These are phyloP conservation scores for Calendula officinalis DNA, from an alignment of 129 eudicot species.

Conservation along the genomic window DNA sequence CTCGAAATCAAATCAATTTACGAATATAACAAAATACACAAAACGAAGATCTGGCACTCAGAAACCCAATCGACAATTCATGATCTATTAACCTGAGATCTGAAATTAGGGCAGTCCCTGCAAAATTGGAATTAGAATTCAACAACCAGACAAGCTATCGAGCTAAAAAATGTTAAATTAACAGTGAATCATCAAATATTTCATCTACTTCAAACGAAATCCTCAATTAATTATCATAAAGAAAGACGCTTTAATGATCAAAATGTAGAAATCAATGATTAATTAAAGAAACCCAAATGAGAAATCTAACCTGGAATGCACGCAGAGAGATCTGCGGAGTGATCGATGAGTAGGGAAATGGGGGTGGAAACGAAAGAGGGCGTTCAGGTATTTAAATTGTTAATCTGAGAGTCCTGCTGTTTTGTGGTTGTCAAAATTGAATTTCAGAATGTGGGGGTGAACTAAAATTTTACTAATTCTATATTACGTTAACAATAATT, in stretches of 20 bases:
- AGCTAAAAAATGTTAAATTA: neutral
- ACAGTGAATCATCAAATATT: slow-evolving; percentile 2
- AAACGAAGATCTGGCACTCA: slow-evolving; percentile 20
- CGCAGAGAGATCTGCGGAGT: slow-evolving; percentile 28
- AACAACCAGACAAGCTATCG: slow-evolving; percentile 1
- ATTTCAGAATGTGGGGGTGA: slow-evolving; percentile 8
- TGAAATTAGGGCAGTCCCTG: neutral
- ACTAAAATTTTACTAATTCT: slow-evolving; percentile 9
- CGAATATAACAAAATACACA: too few species aligned
- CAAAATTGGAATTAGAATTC: too few species aligned
- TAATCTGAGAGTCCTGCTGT: neutral
- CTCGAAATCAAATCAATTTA: neutral
- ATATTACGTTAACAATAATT: neutral
- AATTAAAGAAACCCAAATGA: slow-evolving; percentile 13
- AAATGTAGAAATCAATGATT: neutral
- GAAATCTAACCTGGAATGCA: slow-evolving; percentile 22
- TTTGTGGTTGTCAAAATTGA: slow-evolving; percentile 2
- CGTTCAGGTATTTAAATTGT: neutral
- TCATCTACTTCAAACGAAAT: neutral
- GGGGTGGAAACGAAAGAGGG: slow-evolving; percentile 23
- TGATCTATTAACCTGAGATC: slow-evolving; percentile 20
- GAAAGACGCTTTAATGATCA: neutral
- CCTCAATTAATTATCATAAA: neutral
- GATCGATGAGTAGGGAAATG: slow-evolving; percentile 23
- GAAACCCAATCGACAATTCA: slow-evolving; percentile 3